phyloP scores from a whole-genome alignment of 495 filamentous ascomycete genomes.

The Staphylotrichum longicolle region DNA sequence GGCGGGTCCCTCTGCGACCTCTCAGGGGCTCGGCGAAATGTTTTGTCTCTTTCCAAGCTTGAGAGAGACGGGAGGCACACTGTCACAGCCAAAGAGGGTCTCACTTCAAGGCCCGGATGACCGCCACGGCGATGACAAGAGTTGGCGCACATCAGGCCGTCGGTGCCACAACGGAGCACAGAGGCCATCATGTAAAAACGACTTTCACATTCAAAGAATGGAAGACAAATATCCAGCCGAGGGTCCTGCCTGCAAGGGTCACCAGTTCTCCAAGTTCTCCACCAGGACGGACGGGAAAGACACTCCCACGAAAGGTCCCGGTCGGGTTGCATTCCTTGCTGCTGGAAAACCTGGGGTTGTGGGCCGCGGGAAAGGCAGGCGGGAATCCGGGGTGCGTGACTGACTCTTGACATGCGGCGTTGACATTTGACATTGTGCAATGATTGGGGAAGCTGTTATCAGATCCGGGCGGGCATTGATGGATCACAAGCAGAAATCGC shows the following conservation, averaged over 20 bases:
- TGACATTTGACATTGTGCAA: background rate
- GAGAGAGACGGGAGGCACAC: background rate
- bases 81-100: background rate
- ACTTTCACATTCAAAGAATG: too few species aligned
- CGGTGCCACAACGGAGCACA: too few species aligned
- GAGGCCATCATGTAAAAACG: too few species aligned
- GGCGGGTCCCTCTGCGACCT: conserved; percentile 5
- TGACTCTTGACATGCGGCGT: background rate
- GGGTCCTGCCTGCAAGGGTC: too few species aligned
- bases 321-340: background rate
- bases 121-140: too few species aligned
- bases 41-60: background rate
- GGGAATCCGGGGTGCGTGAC: conserved; percentile 9
- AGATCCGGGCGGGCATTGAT: background rate
- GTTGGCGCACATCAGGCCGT: too few species aligned
- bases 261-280: background rate
- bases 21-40: background rate
- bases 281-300: background rate
- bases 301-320: too few species aligned
- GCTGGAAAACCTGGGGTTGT: conserved; percentile 11
- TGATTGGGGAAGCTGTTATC: background rate
- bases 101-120: background rate
- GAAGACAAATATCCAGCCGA: too few species aligned
- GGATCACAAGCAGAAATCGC: conserved; percentile 3
- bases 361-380: background rate